Percentiles rank a stretch among this genome's conserved stretches.
Evolutionary conservation across 805 yeast genomes (phyloP).

Genomic region (Nakazawaea ambrosiae): DNA sequence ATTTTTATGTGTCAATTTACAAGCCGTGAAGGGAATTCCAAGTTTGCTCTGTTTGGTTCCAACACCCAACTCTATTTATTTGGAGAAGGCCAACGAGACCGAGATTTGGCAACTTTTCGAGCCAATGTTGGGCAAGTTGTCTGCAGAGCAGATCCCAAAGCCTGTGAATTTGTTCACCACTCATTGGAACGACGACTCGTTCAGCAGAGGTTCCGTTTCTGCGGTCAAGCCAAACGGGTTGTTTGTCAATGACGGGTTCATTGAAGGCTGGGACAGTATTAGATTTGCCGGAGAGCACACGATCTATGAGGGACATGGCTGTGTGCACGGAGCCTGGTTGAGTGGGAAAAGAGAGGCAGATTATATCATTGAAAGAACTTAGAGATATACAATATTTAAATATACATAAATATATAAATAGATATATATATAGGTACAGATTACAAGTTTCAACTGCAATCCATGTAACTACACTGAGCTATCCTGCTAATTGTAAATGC

Average conservation of each 20-base stretch:
- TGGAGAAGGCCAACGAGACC: conserved; percentile 31
- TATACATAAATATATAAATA: too few relatives aligned
- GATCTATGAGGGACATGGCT: conserved; percentile 44
- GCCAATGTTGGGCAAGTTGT: conserved; percentile 31
- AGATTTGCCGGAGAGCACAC: conserved; percentile 57
- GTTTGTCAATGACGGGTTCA: conserved; percentile 23
- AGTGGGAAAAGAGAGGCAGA: conserved; percentile 44
- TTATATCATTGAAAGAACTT: conserved; percentile 14
- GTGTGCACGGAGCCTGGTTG: conserved; percentile 52
- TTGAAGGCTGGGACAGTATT: conserved; percentile 30
- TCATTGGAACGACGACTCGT: conserved; percentile 47
- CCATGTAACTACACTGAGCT: too few relatives aligned
- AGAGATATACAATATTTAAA: background rate
- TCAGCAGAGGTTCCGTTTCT: conserved; percentile 41
- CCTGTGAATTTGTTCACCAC: conserved; percentile 25
- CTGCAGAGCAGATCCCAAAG: conserved; percentile 18
- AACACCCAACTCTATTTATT: conserved; percentile 40
- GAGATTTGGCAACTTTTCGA: conserved; percentile 38
- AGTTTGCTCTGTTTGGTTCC: conserved; percentile 39
- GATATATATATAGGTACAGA: background rate
- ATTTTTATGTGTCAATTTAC: conserved; percentile 22
- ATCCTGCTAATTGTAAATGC: too few relatives aligned
- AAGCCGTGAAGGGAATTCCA: conserved; percentile 25
- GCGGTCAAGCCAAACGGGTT: conserved; percentile 34
- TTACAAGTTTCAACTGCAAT: background rate